phyloP scores from a whole-genome alignment of 208 protist genomes.

The Leishmania mexicana region DNA sequence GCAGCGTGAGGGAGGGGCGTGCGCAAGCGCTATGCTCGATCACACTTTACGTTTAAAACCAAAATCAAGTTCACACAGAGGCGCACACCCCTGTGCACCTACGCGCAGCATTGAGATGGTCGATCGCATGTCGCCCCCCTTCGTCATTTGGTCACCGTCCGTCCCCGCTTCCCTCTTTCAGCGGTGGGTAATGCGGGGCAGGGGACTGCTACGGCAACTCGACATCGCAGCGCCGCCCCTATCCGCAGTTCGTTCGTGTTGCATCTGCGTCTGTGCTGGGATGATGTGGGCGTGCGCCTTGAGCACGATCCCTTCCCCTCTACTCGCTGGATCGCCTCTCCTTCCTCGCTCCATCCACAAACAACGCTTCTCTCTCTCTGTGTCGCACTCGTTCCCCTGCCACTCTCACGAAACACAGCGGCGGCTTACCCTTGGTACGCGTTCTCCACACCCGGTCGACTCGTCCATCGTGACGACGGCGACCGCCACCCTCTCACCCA shows the following conservation, averaged over 20 bases:
- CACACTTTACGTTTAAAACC: background rate
- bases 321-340: background rate
- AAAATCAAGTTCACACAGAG: background rate
- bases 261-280: background rate
- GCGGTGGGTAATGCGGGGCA: background rate
- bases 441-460: background rate
- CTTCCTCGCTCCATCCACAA: background rate
- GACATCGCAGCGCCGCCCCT: background rate
- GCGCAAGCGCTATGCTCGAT: background rate
- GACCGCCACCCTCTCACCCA: background rate
- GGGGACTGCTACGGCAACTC: background rate
- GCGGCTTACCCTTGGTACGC: background rate
- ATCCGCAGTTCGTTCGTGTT: background rate
- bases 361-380: background rate
- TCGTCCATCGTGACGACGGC: background rate
- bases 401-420: background rate
- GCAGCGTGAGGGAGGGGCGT: background rate
- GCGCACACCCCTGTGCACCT: background rate
- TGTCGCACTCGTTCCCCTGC: background rate
- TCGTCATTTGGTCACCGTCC: too few species aligned
- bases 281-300: background rate
- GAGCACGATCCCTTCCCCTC: background rate
- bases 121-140: background rate
- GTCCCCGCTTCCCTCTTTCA: background rate
- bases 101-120: background rate